These are phyloP conservation scores for Chlorella variabilis DNA, from an alignment of 163 green algal species.

Conservation along the genomic window DNA sequence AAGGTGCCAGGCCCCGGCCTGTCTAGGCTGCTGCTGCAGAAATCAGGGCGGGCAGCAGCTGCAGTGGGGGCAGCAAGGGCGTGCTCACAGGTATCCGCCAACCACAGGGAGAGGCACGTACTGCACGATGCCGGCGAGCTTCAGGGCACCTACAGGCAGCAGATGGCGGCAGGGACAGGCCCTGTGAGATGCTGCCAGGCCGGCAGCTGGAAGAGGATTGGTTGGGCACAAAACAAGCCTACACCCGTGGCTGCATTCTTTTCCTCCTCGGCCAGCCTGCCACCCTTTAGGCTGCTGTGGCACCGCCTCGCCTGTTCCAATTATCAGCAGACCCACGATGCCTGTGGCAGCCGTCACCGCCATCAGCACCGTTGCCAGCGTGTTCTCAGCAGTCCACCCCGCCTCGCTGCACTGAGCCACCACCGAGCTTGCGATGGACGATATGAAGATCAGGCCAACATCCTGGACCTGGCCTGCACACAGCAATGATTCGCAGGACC, in stretches of 20 bases:
- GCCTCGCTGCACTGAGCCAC: constrained; percentile 13
- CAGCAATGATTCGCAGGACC: not conserved
- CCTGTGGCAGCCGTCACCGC: not conserved
- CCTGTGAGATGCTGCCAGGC: too few relatives aligned
- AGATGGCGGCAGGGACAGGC: too few relatives aligned
- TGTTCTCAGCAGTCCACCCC: not conserved
- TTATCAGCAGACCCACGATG: not conserved
- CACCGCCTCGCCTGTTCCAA: not conserved
- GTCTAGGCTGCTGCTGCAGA: too few relatives aligned
- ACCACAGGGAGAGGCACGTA: constrained; percentile 88
- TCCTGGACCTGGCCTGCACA: constrained; percentile 58
- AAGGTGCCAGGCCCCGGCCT: too few relatives aligned
- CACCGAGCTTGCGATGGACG: constrained; percentile 41
- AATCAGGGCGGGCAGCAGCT: too few relatives aligned
- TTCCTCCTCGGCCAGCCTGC: too few relatives aligned
- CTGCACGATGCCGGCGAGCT: constrained; percentile 76
- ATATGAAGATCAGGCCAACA: constrained; percentile 88
- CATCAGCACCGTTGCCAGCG: constrained; percentile 63
- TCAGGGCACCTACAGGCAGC: constrained; percentile 27
- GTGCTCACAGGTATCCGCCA: constrained; percentile 62
- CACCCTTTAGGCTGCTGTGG: too few relatives aligned
- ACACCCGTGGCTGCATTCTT: too few relatives aligned
- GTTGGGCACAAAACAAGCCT: too few relatives aligned
- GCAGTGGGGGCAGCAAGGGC: too few relatives aligned
- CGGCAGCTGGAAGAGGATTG: not conserved